These are phyloP conservation scores for Plasmodium gallinaceum DNA, from an alignment of 169 alveolate species.

Conservation along the genomic window DNA sequence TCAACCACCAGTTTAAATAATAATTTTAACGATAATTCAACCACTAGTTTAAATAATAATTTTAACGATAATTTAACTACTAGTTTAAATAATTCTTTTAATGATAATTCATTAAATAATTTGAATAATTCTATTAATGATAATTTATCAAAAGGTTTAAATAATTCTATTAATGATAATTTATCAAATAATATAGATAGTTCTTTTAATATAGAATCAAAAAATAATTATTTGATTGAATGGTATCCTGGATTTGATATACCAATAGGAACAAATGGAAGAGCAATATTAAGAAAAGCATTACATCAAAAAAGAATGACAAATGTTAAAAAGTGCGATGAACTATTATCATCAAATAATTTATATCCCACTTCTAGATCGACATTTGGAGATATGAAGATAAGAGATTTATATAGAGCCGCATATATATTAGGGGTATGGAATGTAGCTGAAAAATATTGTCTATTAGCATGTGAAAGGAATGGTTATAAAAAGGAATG, in stretches of 20 bases:
- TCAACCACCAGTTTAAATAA: too few species aligned
- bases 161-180: not conserved
- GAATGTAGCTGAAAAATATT: slow-evolving; percentile 85
- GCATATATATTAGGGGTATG: slow-evolving; percentile 85
- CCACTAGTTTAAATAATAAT: too few species aligned
- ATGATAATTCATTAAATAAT: too few species aligned
- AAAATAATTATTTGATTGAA: slow-evolving; percentile 69
- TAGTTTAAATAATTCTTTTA: too few species aligned
- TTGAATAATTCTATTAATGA: not conserved
- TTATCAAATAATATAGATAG: not conserved
- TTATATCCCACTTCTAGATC: slow-evolving; percentile 81
- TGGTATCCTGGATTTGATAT: slow-evolving; percentile 88
- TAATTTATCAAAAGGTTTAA: not conserved
- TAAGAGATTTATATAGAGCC: slow-evolving; percentile 84
- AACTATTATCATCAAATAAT: slow-evolving; percentile 82
- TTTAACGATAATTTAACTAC: too few species aligned
- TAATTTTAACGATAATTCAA: too few species aligned
- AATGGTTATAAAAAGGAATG: slow-evolving; percentile 82
- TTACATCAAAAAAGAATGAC: slow-evolving; percentile 84
- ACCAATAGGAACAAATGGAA: slow-evolving; percentile 86
- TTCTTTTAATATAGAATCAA: not conserved
- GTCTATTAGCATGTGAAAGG: slow-evolving; percentile 83
- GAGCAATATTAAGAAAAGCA: slow-evolving; percentile 83
- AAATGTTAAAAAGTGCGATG: slow-evolving; percentile 82
- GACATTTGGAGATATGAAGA: slow-evolving; percentile 86